Evolutionary conservation across 129 eudicot genomes (phyloP).

Genomic region (Deinandra increscens): DNA sequence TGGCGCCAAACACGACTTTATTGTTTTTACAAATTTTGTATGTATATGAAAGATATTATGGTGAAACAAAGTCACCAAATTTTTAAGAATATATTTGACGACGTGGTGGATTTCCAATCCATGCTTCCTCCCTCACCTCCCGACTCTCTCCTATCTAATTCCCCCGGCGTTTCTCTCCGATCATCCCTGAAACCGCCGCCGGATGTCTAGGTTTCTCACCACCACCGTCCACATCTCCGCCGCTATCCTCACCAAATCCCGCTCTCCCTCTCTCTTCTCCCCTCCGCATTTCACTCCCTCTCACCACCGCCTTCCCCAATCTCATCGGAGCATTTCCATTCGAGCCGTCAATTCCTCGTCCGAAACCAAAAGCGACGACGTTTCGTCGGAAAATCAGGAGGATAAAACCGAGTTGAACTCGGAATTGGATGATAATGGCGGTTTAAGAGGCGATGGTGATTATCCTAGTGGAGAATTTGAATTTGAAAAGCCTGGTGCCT

Average conservation of each 20-base stretch:
- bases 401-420: constrained; percentile 20
- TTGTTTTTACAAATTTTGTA: too few relatives aligned
- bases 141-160: constrained; percentile 11
- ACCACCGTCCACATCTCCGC: constrained; percentile 38
- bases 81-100: background rate
- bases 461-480: constrained; percentile 82
- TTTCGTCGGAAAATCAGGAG: constrained; percentile 23
- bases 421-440: constrained; percentile 33
- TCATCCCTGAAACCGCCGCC: constrained; percentile 17
- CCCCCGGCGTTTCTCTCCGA: constrained; percentile 11
- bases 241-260: constrained; percentile 32
- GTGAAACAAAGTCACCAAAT: background rate
- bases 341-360: constrained; percentile 34
- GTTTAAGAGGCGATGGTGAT: constrained; percentile 23
- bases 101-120: constrained; percentile 37
- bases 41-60: too few relatives aligned
- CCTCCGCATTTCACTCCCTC: constrained; percentile 16
- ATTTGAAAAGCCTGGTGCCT: constrained; percentile 40
- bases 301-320: background rate
- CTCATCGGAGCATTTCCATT: constrained; percentile 17
- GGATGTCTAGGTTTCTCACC: constrained; percentile 34
- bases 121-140: constrained; percentile 14
- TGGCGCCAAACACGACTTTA: too few relatives aligned
- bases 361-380: constrained; percentile 28
- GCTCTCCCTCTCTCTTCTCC: constrained; percentile 18